phyloP scores from a whole-genome alignment of 306 rosid genomes.

The Pyrus communis region DNA sequence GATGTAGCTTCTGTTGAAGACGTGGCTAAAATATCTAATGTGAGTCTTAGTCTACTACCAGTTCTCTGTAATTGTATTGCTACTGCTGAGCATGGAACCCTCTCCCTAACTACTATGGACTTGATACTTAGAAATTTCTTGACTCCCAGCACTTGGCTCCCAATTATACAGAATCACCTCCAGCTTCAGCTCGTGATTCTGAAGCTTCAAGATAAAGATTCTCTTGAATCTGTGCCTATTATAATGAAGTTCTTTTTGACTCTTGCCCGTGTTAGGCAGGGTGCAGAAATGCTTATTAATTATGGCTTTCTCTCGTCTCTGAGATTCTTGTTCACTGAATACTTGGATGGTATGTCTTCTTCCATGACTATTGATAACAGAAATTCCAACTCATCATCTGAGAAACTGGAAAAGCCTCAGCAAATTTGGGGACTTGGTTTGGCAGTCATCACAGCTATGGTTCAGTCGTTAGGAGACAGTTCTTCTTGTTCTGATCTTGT shows the following conservation, averaged over 20 bases:
- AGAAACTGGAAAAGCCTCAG: slow-evolving; percentile 44
- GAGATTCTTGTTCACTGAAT: slow-evolving; percentile 52
- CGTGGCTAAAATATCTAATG: slow-evolving; percentile 55
- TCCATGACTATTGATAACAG: slow-evolving; percentile 26
- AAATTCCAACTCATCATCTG: slow-evolving; percentile 26
- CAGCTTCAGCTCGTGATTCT: slow-evolving; percentile 54
- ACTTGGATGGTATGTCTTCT: slow-evolving; percentile 33
- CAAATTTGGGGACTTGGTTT: slow-evolving; percentile 85
- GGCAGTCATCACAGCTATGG: slow-evolving; percentile 80
- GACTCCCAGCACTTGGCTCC: slow-evolving; percentile 75
- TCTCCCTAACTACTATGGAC: slow-evolving; percentile 61
- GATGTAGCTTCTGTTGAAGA: slow-evolving; percentile 40
- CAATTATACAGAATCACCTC: slow-evolving; percentile 65
- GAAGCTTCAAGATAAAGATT: slow-evolving; percentile 65
- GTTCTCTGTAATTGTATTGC: slow-evolving; percentile 62
- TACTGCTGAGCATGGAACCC: slow-evolving; percentile 56
- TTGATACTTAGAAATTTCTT: slow-evolving; percentile 60
- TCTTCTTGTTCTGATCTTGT: slow-evolving; percentile 57
- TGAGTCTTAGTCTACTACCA: slow-evolving; percentile 66
- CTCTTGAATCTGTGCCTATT: slow-evolving; percentile 40
- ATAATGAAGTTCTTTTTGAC: slow-evolving; percentile 80
- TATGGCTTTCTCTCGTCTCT: slow-evolving; percentile 69
- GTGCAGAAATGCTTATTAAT: slow-evolving; percentile 78
- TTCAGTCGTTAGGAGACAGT: slow-evolving; percentile 80
- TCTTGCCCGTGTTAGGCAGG: slow-evolving; percentile 73